Evolutionary conservation across 176 grass and related monocot genomes (phyloP).

Genomic region (Musa beccarii): DNA sequence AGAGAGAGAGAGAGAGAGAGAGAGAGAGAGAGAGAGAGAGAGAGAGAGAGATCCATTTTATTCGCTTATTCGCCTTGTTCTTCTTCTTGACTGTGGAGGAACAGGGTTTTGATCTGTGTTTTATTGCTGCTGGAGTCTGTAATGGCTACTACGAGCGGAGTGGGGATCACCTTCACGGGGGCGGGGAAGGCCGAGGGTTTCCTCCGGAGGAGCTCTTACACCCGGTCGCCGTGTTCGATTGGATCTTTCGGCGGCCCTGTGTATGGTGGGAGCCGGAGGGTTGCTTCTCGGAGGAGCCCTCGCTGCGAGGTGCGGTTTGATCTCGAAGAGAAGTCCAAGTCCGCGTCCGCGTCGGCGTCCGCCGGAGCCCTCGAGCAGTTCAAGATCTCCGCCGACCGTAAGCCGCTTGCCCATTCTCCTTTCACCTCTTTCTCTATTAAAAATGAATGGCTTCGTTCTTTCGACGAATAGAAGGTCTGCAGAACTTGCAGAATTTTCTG

Average conservation of each 20-base stretch:
- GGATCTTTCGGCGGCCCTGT: neutral
- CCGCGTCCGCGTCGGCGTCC: constrained; percentile 37
- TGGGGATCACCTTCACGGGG: neutral
- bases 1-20: too few relatives aligned
- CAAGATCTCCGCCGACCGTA: constrained; percentile 91
- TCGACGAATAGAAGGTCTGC: neutral
- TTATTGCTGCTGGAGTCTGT: neutral
- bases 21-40: too few relatives aligned
- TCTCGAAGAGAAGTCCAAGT: constrained; percentile 20
- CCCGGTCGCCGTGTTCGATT: neutral
- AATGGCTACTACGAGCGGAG: neutral
- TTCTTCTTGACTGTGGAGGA: neutral
- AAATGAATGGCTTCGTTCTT: constrained; percentile 1
- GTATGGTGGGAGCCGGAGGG: neutral
- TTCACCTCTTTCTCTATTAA: neutral
- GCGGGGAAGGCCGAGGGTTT: neutral
- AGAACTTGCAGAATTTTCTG: neutral
- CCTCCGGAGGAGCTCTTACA: neutral
- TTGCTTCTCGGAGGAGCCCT: constrained; percentile 23
- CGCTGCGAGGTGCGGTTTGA: constrained; percentile 59
- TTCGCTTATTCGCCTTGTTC: neutral
- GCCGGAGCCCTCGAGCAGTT: constrained; percentile 52
- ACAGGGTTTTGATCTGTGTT: neutral
- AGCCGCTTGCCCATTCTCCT: constrained; percentile 17
- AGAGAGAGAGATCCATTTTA: too few relatives aligned